phyloP scores from a whole-genome alignment of 164 flowering plant species.

The Annona squamosa region DNA sequence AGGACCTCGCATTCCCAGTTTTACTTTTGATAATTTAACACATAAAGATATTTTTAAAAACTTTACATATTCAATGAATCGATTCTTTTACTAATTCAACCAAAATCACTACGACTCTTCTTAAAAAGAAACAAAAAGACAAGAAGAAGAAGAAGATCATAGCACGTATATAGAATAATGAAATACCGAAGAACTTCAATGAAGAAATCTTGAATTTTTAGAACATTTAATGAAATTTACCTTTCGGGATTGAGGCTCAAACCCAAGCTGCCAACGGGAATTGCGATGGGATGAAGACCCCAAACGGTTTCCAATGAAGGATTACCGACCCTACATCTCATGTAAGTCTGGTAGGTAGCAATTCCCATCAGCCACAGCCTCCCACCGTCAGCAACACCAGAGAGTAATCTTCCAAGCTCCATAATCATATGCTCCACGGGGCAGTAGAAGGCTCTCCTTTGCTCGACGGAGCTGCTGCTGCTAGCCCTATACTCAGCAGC shows the following conservation, averaged over 20 bases:
- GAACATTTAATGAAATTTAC: conserved; percentile 26
- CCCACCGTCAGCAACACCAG: conserved; percentile 39
- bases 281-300: conserved; percentile 63
- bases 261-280: conserved; percentile 64
- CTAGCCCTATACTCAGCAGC: conserved; percentile 44
- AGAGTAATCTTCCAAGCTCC: conserved; percentile 67
- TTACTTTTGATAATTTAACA: neutral
- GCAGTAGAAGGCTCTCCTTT: conserved; percentile 38
- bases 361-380: conserved; percentile 73
- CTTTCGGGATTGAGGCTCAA: conserved; percentile 73
- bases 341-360: conserved; percentile 69
- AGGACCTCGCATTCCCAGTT: neutral
- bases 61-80: neutral
- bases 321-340: conserved; percentile 59
- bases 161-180: neutral
- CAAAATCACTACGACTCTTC: neutral
- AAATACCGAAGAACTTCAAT: neutral
- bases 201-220: conserved; percentile 4
- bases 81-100: neutral
- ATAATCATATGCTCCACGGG: conserved; percentile 67
- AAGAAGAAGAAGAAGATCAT: neutral
- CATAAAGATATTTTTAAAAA: too few species aligned
- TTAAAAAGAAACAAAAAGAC: neutral
- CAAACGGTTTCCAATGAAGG: conserved; percentile 71
- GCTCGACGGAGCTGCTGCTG: conserved; percentile 23